Evolutionary conservation across 305 asterid species (phyloP).

Genomic region (Solanum aculeatissimum): DNA sequence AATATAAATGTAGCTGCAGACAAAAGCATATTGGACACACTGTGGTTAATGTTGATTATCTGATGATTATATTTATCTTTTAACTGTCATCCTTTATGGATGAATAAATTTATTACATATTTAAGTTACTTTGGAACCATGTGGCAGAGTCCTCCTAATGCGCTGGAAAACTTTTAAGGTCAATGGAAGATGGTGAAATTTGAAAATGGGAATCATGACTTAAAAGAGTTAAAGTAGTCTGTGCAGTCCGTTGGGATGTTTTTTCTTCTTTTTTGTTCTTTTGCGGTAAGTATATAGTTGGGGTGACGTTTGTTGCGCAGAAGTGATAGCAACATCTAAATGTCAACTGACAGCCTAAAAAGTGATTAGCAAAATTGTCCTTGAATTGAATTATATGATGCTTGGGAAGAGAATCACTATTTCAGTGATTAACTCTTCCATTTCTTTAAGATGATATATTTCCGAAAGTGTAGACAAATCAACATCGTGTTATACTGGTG

Average conservation of each 20-base stretch:
- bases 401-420: neutral
- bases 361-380: neutral
- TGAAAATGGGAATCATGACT: neutral
- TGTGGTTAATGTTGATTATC: neutral
- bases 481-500: neutral
- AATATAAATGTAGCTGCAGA: neutral
- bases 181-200: neutral
- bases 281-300: neutral
- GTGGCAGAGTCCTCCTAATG: neutral
- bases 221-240: neutral
- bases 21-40: neutral
- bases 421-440: neutral
- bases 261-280: neutral
- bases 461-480: neutral
- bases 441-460: neutral
- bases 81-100: neutral
- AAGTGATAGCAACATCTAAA: neutral
- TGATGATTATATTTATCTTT: neutral
- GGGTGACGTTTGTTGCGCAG: neutral
- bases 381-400: neutral
- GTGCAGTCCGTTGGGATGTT: neutral
- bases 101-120: neutral
- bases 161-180: neutral
- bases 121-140: neutral
- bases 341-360: neutral